Evolutionary conservation across 169 alveolate genomes (phyloP), one percentile per base, ranked within the genome.

Genomic region (Eimeria falciformis): DNA sequence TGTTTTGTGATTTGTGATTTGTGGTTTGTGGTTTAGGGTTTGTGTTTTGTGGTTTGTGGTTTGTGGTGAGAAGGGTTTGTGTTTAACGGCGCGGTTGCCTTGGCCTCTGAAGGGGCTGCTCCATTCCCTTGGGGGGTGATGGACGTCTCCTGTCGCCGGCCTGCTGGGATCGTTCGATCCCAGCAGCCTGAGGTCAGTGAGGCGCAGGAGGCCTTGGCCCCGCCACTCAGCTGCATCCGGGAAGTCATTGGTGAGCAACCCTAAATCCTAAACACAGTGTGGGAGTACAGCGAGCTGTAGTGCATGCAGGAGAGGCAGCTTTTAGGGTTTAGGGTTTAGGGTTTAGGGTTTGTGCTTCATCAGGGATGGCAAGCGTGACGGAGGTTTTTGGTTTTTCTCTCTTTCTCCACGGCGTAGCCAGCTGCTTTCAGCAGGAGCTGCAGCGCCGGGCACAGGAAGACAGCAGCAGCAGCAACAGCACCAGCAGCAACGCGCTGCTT

Each of bases 91-190:
- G 83, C 83, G 7, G 83, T 56, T 9, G 83, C 83, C 3, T 27
- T 71, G 83, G 83, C 83, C 18, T 71, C 83, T 0, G 83, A 71
- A 37, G 83, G 83, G 7, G 83, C 83, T 37, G 83, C 83, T 1
- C 84, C 92, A 11, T 85, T 85, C 53, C 92, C 92, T 18, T 85
- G 92, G 92, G 92, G 92, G 4, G 73, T 85, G 40, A 25, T 85
- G 68, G 83, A 85, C 71, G 83, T 85, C 18, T 62, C 92, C 33
- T 2, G 69, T 6, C 77, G 6, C 47, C 58, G 45, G n/a, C 17
- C 53, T 46, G 18, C 66, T 47, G 86, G 69, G 45, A 29, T 9
- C 18, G 0, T 17, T 25, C 88, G 21, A 27, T 23, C 73, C 25
- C 88, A 79, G 73, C 73, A 79, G 53, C 50, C 25, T 1, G 27